Evolutionary conservation across 495 filamentous ascomycete species (phyloP).

Genomic region (Achaetomiella virescens): DNA sequence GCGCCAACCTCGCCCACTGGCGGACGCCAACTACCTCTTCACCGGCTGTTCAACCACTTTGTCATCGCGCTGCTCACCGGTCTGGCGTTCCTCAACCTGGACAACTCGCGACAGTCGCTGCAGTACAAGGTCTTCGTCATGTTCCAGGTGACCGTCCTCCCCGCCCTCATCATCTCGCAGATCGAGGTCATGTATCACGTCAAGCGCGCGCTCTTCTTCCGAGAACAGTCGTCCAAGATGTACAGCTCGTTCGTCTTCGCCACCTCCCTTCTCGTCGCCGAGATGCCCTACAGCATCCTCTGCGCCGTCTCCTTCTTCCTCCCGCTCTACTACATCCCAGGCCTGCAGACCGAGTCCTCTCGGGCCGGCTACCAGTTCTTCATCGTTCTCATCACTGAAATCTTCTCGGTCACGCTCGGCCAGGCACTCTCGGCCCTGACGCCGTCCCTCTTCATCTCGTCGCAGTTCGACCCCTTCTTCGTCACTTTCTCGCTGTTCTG

Average conservation of each 20-base stretch:
- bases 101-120: conserved; percentile 59
- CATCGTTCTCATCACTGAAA: conserved; percentile 69
- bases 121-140: conserved; percentile 79
- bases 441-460: conserved; percentile 62
- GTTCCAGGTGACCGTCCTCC: conserved; percentile 74
- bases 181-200: conserved; percentile 73
- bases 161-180: conserved; percentile 68
- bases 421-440: conserved; percentile 65
- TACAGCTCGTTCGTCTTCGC: conserved; percentile 70
- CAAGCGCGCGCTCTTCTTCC: conserved; percentile 69
- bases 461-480: conserved; percentile 69
- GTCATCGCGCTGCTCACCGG: conserved; percentile 68
- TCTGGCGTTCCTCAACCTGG: conserved; percentile 63
- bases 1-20: conserved; percentile 65
- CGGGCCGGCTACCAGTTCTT: conserved; percentile 78
- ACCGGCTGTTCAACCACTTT: conserved; percentile 72
- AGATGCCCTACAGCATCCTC: conserved; percentile 68
- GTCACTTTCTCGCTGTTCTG: conserved; percentile 79
- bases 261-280: conserved; percentile 62
- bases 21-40: conserved; percentile 71
- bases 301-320: conserved; percentile 71
- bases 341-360: conserved; percentile 46
- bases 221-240: conserved; percentile 70
- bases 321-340: conserved; percentile 68
- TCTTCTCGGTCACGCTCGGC: conserved; percentile 68